Percentiles rank a stretch among this genome's conserved stretches.
phyloP scores from a whole-genome alignment of 495 filamentous ascomycete species.

The Penicillium cataractarum region DNA sequence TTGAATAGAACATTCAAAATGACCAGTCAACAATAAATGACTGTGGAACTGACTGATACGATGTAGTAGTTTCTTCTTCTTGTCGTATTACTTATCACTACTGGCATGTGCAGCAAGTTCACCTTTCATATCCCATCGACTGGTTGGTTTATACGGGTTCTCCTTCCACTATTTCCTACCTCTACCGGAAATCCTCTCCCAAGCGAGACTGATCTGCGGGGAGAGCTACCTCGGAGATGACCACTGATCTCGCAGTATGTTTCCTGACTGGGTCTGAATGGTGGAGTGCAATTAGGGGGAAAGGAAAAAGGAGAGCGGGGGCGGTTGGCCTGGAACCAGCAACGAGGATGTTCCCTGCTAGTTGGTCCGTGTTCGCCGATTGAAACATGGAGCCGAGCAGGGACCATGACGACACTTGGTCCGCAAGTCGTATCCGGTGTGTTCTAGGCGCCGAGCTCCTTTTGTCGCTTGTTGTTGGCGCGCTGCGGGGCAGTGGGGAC shows the following conservation, averaged over 20 bases:
- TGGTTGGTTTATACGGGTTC: background rate
- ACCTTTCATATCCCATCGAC: background rate
- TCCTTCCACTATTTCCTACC: background rate
- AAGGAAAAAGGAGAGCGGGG: background rate
- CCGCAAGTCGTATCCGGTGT: constrained; percentile 7
- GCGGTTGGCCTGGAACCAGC: background rate
- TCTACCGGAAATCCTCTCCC: background rate
- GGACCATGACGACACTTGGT: background rate
- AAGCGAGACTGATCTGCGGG: constrained; percentile 9
- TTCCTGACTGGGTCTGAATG: constrained; percentile 6
- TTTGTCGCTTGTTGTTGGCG: constrained; percentile 26
- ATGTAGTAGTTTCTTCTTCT: background rate
- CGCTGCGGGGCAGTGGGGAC: constrained; percentile 23
- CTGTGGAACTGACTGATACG: background rate
- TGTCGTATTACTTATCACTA: background rate
- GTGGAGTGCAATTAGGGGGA: constrained; percentile 2
- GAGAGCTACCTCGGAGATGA: constrained; percentile 3
- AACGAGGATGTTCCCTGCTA: constrained; percentile 18
- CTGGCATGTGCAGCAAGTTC: background rate
- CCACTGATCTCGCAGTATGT: background rate
- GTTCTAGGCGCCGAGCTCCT: constrained; percentile 16
- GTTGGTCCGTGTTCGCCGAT: constrained; percentile 1
- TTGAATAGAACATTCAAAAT: background rate
- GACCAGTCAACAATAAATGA: background rate
- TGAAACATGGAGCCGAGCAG: background rate